phyloP scores from a whole-genome alignment of 257 asterid genomes.

The Henckelia pumila region DNA sequence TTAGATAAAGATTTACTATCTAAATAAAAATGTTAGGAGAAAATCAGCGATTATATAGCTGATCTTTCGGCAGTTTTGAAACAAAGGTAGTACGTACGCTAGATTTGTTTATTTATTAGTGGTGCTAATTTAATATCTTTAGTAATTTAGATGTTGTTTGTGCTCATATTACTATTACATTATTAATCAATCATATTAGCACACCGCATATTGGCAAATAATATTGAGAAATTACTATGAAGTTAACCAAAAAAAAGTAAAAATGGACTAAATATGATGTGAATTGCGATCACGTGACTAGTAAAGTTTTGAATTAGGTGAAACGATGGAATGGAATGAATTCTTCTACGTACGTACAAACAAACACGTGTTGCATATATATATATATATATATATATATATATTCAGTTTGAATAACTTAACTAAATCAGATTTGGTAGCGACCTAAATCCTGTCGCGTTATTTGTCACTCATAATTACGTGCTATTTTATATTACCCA shows the following conservation, averaged over 20 bases:
- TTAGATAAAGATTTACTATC: too few species aligned
- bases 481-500: not conserved
- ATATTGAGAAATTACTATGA: too few species aligned
- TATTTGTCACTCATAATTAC: slow-evolving; percentile 25
- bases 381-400: too few species aligned
- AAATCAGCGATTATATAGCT: slow-evolving; percentile 9
- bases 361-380: too few species aligned
- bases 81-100: slow-evolving; percentile 8
- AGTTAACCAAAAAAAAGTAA: too few species aligned
- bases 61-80: slow-evolving; percentile 34
- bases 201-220: too few species aligned
- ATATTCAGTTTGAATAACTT: too few species aligned
- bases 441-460: slow-evolving; percentile 32
- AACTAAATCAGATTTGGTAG: slow-evolving; percentile 16
- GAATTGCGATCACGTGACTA: slow-evolving; percentile 43
- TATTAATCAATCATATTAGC: too few species aligned
- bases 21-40: not conserved
- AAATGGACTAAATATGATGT: slow-evolving; percentile 33
- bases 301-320: slow-evolving; percentile 53
- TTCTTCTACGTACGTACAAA: too few species aligned
- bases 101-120: slow-evolving; percentile 19
- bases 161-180: too few species aligned
- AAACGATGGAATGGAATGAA: slow-evolving; percentile 58
- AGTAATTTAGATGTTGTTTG: slow-evolving; percentile 9
- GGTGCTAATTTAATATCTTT: slow-evolving; percentile 9